Evolutionary conservation across 2,329 filamentous ascomycete species (phyloP).

Genomic region (Blastomyces gilchristii): DNA sequence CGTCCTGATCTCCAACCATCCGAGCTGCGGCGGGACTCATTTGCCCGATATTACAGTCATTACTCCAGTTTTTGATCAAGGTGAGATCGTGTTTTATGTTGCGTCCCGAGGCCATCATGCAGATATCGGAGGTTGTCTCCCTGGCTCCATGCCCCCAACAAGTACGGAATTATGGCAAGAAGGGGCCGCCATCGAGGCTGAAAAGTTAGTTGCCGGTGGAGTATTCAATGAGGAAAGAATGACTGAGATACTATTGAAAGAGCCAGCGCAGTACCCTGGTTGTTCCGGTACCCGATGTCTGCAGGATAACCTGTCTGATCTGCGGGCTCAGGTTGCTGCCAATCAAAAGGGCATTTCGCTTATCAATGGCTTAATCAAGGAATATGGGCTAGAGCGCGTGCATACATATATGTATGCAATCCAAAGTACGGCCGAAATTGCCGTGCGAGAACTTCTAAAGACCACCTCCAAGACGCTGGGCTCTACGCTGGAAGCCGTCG

Average conservation of each 20-base stretch:
- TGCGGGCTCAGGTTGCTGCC: slow-evolving; percentile 77
- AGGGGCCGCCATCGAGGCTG: slow-evolving; percentile 38
- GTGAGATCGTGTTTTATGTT: slow-evolving; percentile 68
- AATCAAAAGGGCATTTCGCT: slow-evolving; percentile 77
- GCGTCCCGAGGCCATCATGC: slow-evolving; percentile 73
- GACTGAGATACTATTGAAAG: slow-evolving; percentile 57
- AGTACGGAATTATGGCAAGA: slow-evolving; percentile 40
- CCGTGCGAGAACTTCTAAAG: slow-evolving; percentile 64
- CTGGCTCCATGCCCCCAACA: slow-evolving; percentile 66
- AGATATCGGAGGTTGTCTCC: slow-evolving; percentile 73
- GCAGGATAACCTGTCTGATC: slow-evolving; percentile 72
- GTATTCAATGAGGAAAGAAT: slow-evolving; percentile 70
- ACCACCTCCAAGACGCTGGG: slow-evolving; percentile 58
- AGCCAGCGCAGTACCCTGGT: slow-evolving; percentile 63
- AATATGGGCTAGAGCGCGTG: slow-evolving; percentile 67
- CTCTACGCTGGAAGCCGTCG: slow-evolving; percentile 60
- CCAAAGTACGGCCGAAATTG: slow-evolving; percentile 67
- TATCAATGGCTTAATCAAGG: slow-evolving; percentile 62
- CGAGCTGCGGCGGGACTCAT: slow-evolving; percentile 71
- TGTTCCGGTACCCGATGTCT: slow-evolving; percentile 71
- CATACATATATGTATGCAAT: slow-evolving; percentile 78
- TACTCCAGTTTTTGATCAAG: slow-evolving; percentile 61
- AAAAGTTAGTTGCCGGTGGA: slow-evolving; percentile 62
- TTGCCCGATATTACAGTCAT: slow-evolving; percentile 69
- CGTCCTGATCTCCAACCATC: slow-evolving; percentile 69